These are phyloP conservation scores for Daldinia caldariorum DNA, from an alignment of 495 filamentous ascomycete species.

Conservation along the genomic window DNA sequence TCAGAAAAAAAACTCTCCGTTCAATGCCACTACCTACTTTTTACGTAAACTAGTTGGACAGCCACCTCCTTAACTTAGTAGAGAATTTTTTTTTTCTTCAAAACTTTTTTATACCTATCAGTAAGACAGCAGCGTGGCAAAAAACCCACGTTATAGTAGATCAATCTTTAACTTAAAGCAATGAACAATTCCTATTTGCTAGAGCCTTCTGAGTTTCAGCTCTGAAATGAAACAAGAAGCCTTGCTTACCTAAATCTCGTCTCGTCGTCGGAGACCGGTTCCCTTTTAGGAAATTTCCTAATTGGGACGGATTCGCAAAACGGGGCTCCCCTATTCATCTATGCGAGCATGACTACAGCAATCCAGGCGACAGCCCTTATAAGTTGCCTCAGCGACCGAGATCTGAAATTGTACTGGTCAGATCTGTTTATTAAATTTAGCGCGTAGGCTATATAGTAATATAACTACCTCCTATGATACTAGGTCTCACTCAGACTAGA, in stretches of 20 bases:
- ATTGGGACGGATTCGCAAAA: background rate
- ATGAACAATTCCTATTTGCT: background rate
- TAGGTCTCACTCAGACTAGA: background rate
- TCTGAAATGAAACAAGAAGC: background rate
- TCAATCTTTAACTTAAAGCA: background rate
- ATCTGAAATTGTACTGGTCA: too few species aligned
- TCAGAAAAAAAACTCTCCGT: background rate
- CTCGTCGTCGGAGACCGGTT: background rate
- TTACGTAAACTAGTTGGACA: too few species aligned
- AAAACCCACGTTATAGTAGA: too few species aligned
- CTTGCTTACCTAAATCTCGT: background rate
- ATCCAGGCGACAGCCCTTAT: background rate
- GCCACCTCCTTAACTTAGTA: too few species aligned
- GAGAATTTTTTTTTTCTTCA: background rate
- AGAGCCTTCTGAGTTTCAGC: constrained; percentile 1
- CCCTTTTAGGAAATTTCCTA: constrained; percentile 10
- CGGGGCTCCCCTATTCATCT: background rate
- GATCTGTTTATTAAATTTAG: too few species aligned
- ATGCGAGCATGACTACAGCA: background rate
- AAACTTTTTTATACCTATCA: too few species aligned
- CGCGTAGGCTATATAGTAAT: background rate
- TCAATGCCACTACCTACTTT: background rate
- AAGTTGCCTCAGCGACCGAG: background rate
- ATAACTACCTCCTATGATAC: background rate
- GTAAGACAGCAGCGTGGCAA: background rate